Conservation (phyloP, 345 rosid genomes). For the Salix brachista region DNA sequence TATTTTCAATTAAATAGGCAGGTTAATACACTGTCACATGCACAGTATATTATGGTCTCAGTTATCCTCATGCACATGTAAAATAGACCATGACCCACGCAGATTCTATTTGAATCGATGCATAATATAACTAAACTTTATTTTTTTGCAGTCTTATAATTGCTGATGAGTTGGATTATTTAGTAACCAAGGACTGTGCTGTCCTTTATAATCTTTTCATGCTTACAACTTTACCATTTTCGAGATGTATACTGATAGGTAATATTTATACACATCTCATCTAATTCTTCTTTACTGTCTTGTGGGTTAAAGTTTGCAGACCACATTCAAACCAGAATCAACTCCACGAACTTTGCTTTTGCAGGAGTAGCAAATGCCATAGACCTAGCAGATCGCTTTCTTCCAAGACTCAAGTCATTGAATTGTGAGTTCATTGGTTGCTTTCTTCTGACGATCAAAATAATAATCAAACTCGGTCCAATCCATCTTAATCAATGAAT, state of each 20-base stretch:
- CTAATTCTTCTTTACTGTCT: neutral
- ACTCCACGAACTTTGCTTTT: too few species aligned
- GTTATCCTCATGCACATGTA: neutral
- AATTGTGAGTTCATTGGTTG: too few species aligned
- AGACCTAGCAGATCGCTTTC: too few species aligned
- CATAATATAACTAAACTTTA: neutral
- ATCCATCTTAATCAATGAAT: too few species aligned
- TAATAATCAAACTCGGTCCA: too few species aligned
- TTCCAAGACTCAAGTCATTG: too few species aligned
- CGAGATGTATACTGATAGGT: conserved; percentile 83
- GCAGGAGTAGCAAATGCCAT: too few species aligned
- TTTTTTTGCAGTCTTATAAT: conserved; percentile 55
- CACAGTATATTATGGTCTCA: neutral
- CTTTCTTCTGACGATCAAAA: too few species aligned
- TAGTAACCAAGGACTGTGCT: conserved; percentile 75
- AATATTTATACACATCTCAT: conserved; percentile 7
- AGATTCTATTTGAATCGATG: neutral
- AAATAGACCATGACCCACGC: neutral
- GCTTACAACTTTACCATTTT: conserved; percentile 81
- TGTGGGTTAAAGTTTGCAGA: neutral
- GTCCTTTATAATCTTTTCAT: conserved; percentile 91
- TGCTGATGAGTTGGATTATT: conserved; percentile 87
- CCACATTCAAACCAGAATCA: too few species aligned
- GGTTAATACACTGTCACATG: neutral
- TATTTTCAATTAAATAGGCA: neutral